These are phyloP conservation scores for Neobulgaria alba DNA, from an alignment of 2,329 filamentous ascomycete species.

Conservation along the genomic window DNA sequence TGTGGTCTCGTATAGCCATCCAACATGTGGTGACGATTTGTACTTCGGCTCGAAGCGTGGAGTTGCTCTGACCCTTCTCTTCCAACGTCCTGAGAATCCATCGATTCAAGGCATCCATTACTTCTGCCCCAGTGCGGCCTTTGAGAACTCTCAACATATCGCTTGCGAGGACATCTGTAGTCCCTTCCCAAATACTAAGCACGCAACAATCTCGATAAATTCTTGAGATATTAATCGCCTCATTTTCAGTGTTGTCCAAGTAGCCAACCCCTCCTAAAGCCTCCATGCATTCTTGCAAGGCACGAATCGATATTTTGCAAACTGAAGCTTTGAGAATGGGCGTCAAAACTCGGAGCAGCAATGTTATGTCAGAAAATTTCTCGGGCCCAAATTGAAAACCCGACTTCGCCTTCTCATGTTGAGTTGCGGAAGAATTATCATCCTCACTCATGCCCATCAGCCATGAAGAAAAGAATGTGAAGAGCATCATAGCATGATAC, in stretches of 20 bases:
- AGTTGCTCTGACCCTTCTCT: neutral
- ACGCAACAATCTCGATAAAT: conserved; percentile 58
- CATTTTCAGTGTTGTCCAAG: conserved; percentile 51
- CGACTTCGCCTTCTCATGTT: neutral
- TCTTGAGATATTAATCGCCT: conserved; percentile 57
- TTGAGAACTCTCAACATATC: conserved; percentile 41
- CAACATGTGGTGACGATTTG: neutral
- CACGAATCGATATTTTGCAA: conserved; percentile 40
- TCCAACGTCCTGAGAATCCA: conserved; percentile 20
- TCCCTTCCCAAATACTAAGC: conserved; percentile 63
- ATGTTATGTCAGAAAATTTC: conserved; percentile 15
- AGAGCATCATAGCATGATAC: conserved; percentile 48
- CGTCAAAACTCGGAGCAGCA: conserved; percentile 48
- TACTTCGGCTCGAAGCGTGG: neutral
- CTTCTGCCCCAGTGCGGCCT: conserved; percentile 30
- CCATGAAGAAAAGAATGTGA: conserved; percentile 38
- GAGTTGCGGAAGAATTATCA: conserved; percentile 8
- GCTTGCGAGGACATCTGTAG: conserved; percentile 58
- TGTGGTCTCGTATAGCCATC: neutral
- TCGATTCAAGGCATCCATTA: conserved; percentile 34
- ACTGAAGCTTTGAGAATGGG: conserved; percentile 52
- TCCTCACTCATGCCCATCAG: conserved; percentile 33
- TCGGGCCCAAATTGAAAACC: neutral
- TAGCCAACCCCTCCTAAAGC: conserved; percentile 59
- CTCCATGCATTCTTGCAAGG: conserved; percentile 53